Conservation (phyloP, 179 eudicot genomes). For the Corrigiola litoralis region DNA sequence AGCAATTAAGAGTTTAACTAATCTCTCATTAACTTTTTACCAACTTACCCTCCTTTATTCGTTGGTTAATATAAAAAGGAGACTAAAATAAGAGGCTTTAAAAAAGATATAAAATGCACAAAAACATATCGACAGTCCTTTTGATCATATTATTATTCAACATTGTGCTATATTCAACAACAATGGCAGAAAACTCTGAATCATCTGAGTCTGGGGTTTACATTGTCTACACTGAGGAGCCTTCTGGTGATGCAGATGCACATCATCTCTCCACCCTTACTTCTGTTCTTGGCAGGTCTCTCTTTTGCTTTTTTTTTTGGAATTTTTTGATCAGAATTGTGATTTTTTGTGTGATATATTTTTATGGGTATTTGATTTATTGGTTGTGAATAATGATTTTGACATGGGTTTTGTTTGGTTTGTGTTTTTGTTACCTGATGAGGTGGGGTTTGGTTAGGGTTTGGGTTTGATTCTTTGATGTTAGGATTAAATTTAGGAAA, state of each 20-base stretch:
- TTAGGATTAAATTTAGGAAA: no score
- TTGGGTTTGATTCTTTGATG: neutral
- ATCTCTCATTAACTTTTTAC: no score
- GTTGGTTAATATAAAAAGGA: neutral
- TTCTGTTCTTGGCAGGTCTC: slow-evolving; percentile 69
- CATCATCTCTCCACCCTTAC: slow-evolving; percentile 68
- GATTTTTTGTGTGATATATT: neutral
- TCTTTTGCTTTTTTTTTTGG: neutral
- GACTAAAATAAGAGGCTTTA: neutral
- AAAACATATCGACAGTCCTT: neutral
- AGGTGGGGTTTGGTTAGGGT: neutral
- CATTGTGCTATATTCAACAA: neutral
- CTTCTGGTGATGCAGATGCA: slow-evolving; percentile 39
- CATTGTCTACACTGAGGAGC: slow-evolving; percentile 70
- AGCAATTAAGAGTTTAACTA: no score
- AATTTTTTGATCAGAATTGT: neutral
- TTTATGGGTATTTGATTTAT: neutral
- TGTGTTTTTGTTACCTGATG: neutral
- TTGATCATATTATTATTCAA: neutral
- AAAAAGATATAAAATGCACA: neutral
- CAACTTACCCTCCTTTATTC: no score
- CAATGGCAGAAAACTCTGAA: slow-evolving; percentile 26
- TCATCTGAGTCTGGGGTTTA: slow-evolving; percentile 34
- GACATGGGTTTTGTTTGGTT: neutral
- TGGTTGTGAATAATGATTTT: slow-evolving; percentile 5